Conservation (phyloP, 805 yeast genomes). For the Pichia nakasei region DNA sequence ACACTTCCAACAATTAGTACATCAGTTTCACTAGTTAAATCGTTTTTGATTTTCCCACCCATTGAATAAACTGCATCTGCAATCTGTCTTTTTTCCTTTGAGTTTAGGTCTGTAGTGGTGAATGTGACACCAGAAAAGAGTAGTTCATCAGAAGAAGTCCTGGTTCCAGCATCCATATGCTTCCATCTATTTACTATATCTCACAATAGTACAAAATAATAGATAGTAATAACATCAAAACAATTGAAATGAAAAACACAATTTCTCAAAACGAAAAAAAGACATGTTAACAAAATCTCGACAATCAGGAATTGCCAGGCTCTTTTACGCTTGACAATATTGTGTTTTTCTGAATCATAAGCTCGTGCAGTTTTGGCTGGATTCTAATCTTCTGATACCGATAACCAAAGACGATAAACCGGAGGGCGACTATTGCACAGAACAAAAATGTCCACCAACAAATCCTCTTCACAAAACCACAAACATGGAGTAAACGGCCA, state of each 20-base stretch:
- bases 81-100: slow-evolving; percentile 33
- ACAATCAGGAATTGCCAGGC: too few species aligned
- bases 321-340: too few species aligned
- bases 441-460: too few species aligned
- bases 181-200: background rate
- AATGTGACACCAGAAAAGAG: slow-evolving; percentile 43
- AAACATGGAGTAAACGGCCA: background rate
- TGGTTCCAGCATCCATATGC: background rate
- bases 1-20: slow-evolving; percentile 52
- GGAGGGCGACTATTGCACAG: too few species aligned
- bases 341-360: too few species aligned
- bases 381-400: too few species aligned
- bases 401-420: too few species aligned
- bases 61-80: slow-evolving; percentile 38
- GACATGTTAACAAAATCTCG: too few species aligned
- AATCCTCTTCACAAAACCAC: background rate
- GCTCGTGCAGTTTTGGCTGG: too few species aligned
- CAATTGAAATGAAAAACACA: too few species aligned
- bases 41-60: slow-evolving; percentile 52
- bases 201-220: background rate
- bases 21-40: slow-evolving; percentile 53
- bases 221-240: too few species aligned
- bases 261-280: too few species aligned
- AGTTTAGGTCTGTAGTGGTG: slow-evolving; percentile 48
- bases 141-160: slow-evolving; percentile 1